phyloP scores from a whole-genome alignment of 805 yeast species.

The Ogataea populi-albae region DNA sequence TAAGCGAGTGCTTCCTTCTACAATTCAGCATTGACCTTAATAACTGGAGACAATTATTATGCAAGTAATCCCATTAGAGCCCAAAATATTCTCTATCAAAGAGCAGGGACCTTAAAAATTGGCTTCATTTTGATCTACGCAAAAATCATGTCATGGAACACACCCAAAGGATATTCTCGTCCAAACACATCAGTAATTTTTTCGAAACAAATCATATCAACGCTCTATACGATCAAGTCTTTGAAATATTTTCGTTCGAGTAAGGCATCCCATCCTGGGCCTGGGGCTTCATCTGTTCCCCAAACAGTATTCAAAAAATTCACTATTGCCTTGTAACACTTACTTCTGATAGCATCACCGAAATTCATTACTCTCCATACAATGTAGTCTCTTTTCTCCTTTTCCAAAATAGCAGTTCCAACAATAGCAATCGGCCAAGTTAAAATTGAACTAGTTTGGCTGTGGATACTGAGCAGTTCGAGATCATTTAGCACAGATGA shows the following conservation, averaged over 20 bases:
- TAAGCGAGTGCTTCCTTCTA: no score
- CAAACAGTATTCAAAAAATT: conserved; percentile 14
- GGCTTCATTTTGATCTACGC: no score
- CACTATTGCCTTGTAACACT: conserved; percentile 10
- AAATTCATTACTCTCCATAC: conserved; percentile 12
- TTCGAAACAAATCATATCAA: no score
- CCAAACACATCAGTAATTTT: no score
- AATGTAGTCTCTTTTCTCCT: conserved; percentile 10
- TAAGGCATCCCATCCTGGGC: conserved; percentile 12
- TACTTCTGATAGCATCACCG: conserved; percentile 10
- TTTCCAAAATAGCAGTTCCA: conserved; percentile 12
- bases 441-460: conserved; percentile 7
- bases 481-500: conserved; percentile 3
- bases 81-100: no score
- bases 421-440: conserved; percentile 18
- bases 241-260: conserved; percentile 8
- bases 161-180: no score
- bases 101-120: no score
- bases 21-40: no score
- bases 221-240: conserved; percentile 1
- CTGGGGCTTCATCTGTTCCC: conserved; percentile 9
- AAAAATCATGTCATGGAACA: no score
- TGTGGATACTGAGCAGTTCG: conserved; percentile 11
- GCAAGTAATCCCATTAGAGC: no score
- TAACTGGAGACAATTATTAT: no score